These are phyloP conservation scores for Stachybotrys elegans DNA, from an alignment of 2,329 filamentous ascomycete genomes.

Conservation along the genomic window DNA sequence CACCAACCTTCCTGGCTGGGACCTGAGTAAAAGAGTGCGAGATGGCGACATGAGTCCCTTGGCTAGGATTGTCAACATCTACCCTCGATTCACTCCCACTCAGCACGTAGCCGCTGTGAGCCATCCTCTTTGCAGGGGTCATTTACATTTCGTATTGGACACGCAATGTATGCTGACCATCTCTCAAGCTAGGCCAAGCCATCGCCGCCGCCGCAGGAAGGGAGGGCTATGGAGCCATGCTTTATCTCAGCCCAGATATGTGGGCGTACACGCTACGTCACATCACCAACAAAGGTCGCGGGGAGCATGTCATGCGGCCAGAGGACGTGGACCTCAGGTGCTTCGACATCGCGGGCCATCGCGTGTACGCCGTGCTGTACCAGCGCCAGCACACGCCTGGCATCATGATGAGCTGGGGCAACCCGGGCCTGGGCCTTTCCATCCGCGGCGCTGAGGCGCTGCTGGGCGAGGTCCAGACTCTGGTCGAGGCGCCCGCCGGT, in stretches of 20 bases:
- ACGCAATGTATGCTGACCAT: too few species aligned
- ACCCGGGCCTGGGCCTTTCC: constrained; percentile 40
- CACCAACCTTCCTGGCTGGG: constrained; percentile 39
- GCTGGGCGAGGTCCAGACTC: constrained; percentile 26
- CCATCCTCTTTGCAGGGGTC: background rate
- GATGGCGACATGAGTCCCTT: constrained; percentile 33
- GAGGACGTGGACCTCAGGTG: constrained; percentile 31
- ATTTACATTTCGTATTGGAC: too few species aligned
- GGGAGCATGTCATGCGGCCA: constrained; percentile 25
- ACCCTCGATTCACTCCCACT: constrained; percentile 42
- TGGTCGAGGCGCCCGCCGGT: constrained; percentile 27
- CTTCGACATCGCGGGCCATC: constrained; percentile 35
- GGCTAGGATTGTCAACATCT: constrained; percentile 33
- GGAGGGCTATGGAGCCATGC: constrained; percentile 18
- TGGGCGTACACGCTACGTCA: constrained; percentile 24
- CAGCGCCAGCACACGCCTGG: constrained; percentile 28
- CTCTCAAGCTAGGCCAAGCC: constrained; percentile 30
- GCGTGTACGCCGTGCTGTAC: constrained; percentile 39
- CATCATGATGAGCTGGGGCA: constrained; percentile 39
- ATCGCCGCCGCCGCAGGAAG: constrained; percentile 26
- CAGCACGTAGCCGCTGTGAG: constrained; percentile 21
- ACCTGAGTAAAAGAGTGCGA: constrained; percentile 30
- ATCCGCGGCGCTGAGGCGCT: constrained; percentile 40
- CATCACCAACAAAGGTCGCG: constrained; percentile 27
- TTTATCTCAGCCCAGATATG: constrained; percentile 26